Evolutionary conservation across 805 yeast genomes (phyloP), one percentile per base, ranked within the genome.

Genomic region (Candida argentea): DNA sequence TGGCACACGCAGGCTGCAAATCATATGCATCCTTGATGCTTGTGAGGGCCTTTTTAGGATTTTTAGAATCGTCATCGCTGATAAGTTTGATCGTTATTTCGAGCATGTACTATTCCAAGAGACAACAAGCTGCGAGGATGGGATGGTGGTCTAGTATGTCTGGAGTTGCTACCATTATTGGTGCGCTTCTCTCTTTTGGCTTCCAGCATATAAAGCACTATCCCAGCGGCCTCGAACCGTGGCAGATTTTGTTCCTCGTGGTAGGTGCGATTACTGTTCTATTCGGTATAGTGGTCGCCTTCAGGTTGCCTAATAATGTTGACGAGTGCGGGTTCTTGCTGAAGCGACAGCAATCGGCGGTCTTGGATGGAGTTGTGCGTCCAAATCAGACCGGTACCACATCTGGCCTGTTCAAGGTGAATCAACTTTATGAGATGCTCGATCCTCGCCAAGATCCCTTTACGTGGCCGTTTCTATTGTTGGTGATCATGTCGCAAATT

Each of bases 181-280:
- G 65, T 3, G 58, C 63, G 1, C 39, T 56, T 8, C 39, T 61
- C 17, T 57, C 65, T 29, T 47, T 62, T 48, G 75, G 64, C 0
- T 73, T 74, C 44, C 73, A 69, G 39, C 73, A 68, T 37, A 63
- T 73, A 14, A 10, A 18, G 10, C 37, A 43, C 24, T n/a, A n/a
- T n/a, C 45, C 49, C 25, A 34, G 48, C 7, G 26, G 36, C 4
- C 57, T 71, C 31, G 46, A 58, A 15, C 64, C 76, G n/a, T 74
- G 80, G 80, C 76, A 71, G 46, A 70, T 73, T 26, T 63, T 73
- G 50, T 74, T 71, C 44, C 41, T 73, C 11, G 62, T 70, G 4
- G 66, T 73, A 42, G 82, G 82, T 6, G 27, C 68, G 2, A 42
- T 70, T 10, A 74, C 80, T 3, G 48, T 70, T 3, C 25, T 50